phyloP scores from a whole-genome alignment of 1,284 basidiomycete genomes.

The Ganoderma multipileum region DNA sequence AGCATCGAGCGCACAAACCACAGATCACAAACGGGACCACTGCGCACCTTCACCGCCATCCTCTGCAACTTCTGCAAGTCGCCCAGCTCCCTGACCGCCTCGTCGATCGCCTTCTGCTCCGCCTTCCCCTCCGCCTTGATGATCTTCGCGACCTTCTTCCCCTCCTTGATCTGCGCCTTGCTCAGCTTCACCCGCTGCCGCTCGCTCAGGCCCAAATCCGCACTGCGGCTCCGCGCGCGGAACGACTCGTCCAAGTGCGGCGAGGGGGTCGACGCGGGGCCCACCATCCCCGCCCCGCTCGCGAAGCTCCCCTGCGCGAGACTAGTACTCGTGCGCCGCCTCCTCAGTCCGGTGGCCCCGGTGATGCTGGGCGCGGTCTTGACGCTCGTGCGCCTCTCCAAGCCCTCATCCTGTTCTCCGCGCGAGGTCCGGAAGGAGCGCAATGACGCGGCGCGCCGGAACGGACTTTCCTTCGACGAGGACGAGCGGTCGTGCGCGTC shows the following conservation, averaged over 20 bases:
- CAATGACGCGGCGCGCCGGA: slow-evolving; percentile 35
- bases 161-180: slow-evolving; percentile 55
- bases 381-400: slow-evolving; percentile 30
- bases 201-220: slow-evolving; percentile 49
- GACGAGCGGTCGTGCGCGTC: slow-evolving; percentile 12
- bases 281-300: slow-evolving; percentile 54
- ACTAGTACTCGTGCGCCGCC: slow-evolving; percentile 42
- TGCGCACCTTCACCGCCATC: slow-evolving; percentile 54
- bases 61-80: slow-evolving; percentile 61
- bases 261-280: slow-evolving; percentile 44
- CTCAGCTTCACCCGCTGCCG: slow-evolving; percentile 54
- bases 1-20: not conserved
- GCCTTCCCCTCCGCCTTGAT: slow-evolving; percentile 59
- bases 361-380: slow-evolving; percentile 30
- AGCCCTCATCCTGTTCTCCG: not conserved
- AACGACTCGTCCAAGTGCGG: slow-evolving; percentile 47
- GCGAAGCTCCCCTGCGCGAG: slow-evolving; percentile 53
- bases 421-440: slow-evolving; percentile 35
- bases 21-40: not conserved
- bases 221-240: slow-evolving; percentile 45
- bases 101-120: slow-evolving; percentile 54
- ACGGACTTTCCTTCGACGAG: slow-evolving; percentile 10
- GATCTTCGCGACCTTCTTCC: slow-evolving; percentile 56
- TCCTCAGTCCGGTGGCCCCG: slow-evolving; percentile 39
- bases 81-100: slow-evolving; percentile 57